Conservation (phyloP, 2,329 filamentous ascomycete species). For the Berkeleyomyces basicola region DNA sequence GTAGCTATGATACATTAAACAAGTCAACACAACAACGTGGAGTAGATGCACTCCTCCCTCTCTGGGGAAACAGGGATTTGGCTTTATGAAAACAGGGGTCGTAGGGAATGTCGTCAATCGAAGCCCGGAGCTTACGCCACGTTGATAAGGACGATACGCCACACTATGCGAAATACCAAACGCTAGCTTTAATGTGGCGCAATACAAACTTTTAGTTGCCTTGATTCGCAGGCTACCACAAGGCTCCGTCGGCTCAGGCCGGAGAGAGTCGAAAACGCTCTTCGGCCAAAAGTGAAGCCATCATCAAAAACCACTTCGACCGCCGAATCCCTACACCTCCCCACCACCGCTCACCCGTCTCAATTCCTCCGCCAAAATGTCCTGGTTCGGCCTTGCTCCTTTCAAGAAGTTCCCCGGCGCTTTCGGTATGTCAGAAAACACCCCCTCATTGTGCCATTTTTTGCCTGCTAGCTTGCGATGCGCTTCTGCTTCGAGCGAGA, state of each 20-base stretch:
- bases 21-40: neutral
- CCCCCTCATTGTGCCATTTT: neutral
- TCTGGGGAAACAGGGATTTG: neutral
- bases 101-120: too few species aligned
- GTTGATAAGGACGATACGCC: neutral
- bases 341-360: conserved; percentile 20
- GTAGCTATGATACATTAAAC: neutral
- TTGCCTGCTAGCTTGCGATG: neutral
- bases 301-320: conserved; percentile 20
- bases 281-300: conserved; percentile 17
- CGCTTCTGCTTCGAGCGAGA: neutral
- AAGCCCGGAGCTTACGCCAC: neutral
- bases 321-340: conserved; percentile 17
- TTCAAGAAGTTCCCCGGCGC: conserved; percentile 69
- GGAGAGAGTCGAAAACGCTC: conserved; percentile 12
- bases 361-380: conserved; percentile 42
- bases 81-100: neutral
- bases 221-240: conserved; percentile 11
- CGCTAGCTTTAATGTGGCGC: neutral
- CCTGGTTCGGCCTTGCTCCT: conserved; percentile 48
- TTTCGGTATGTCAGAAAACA: conserved; percentile 44
- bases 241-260: conserved; percentile 10
- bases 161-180: neutral
- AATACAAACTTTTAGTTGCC: conserved; percentile 1
- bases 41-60: neutral